Percentiles rank a stretch among this genome's conserved stretches.
These are phyloP conservation scores for Diplodia mutila DNA, from an alignment of 2,329 filamentous ascomycete species.

Conservation along the genomic window DNA sequence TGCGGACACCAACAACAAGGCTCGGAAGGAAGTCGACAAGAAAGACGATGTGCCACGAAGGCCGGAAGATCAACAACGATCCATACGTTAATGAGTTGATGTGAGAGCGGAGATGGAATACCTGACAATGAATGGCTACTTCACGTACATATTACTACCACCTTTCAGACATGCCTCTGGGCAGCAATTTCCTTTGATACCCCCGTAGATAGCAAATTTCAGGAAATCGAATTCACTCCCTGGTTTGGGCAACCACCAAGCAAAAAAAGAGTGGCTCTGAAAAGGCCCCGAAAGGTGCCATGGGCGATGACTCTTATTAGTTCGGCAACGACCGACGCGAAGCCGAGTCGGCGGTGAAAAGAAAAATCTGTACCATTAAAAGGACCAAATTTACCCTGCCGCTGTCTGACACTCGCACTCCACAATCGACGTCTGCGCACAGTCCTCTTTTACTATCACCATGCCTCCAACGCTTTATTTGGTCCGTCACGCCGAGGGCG, in stretches of 20 bases:
- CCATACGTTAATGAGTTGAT: neutral
- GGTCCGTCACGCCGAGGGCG: slow-evolving; percentile 74
- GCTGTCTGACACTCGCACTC: neutral
- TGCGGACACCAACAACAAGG: neutral
- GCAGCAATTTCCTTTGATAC: neutral
- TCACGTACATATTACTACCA: neutral
- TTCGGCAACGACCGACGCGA: slow-evolving; percentile 5
- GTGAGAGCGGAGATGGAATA: neutral
- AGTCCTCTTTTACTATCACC: slow-evolving; percentile 30
- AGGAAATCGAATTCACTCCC: neutral
- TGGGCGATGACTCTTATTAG: neutral
- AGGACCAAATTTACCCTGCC: neutral
- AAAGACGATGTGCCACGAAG: no score
- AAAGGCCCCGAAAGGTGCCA: neutral
- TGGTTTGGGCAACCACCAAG: neutral
- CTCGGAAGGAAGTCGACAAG: neutral
- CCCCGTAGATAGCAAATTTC: neutral
- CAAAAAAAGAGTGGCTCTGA: neutral
- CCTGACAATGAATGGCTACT: neutral
- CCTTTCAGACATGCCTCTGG: neutral
- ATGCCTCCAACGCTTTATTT: slow-evolving; percentile 61
- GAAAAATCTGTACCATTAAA: neutral
- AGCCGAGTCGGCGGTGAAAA: slow-evolving; percentile 17
- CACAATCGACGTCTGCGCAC: neutral
- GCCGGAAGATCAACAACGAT: neutral